Conservation (phyloP, 176 grass and related monocot genomes). For the Chrysopogon serrulatus region DNA sequence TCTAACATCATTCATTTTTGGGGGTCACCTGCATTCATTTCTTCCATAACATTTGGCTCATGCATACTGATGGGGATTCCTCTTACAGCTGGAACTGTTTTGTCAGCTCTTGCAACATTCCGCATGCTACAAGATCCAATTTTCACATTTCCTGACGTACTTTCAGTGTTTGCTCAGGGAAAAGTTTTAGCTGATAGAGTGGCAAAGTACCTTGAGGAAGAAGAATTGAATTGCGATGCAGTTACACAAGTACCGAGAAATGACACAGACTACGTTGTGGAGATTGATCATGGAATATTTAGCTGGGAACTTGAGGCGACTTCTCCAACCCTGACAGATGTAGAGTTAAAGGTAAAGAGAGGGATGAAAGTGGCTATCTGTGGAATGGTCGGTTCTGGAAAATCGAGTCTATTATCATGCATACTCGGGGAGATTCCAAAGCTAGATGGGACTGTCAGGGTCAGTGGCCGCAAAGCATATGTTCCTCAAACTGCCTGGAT, state of each 20-base stretch:
- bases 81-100: constrained; percentile 86
- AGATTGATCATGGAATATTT: constrained; percentile 77
- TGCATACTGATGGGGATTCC: constrained; percentile 88
- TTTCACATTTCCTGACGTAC: constrained; percentile 86
- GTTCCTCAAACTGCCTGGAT: constrained; percentile 98
- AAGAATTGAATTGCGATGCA: constrained; percentile 67
- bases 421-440: constrained; percentile 97
- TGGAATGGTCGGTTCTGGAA: constrained; percentile 90
- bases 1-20: constrained; percentile 85
- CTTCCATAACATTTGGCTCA: constrained; percentile 77
- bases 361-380: constrained; percentile 99
- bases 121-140: constrained; percentile 96
- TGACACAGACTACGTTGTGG: constrained; percentile 50
- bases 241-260: constrained; percentile 60
- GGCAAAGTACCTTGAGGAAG: constrained; percentile 82
- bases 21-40: constrained; percentile 86
- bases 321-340: constrained; percentile 60
- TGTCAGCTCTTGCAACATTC: constrained; percentile 95
- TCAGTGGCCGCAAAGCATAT: constrained; percentile 89
- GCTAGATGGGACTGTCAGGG: constrained; percentile 57
- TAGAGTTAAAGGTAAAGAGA: constrained; percentile 72
- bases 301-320: constrained; percentile 67
- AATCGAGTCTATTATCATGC: constrained; percentile 90
- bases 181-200: constrained; percentile 97
- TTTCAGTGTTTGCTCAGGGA: constrained; percentile 87